Percentiles rank a stretch among this genome's conserved stretches.
These are phyloP conservation scores for Ophiosphaerella korrae DNA, from an alignment of 2,329 filamentous ascomycete species.

Conservation along the genomic window DNA sequence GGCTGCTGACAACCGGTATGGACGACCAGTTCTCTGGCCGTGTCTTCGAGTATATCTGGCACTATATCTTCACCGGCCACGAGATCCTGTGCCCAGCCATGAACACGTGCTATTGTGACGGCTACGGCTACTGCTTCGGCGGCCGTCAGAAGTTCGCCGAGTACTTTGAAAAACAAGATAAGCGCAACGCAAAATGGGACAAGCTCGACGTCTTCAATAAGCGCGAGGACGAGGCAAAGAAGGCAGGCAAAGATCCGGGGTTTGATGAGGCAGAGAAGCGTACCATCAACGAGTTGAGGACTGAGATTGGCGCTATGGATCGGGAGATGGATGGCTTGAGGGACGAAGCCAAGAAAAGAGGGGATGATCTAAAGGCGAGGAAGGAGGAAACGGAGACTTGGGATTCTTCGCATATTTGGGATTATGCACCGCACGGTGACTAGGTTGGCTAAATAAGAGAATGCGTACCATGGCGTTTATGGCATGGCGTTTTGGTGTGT, in stretches of 20 bases:
- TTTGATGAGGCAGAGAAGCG: constrained; percentile 27
- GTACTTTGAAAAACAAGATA: constrained; percentile 55
- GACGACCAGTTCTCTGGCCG: constrained; percentile 47
- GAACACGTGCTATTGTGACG: constrained; percentile 64
- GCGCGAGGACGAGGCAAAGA: constrained; percentile 41
- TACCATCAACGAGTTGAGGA: constrained; percentile 26
- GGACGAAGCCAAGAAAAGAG: constrained; percentile 40
- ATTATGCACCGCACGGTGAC: constrained; percentile 37
- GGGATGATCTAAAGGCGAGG: constrained; percentile 37
- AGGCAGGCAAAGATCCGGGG: constrained; percentile 28
- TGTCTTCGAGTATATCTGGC: constrained; percentile 49
- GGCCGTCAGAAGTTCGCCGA: constrained; percentile 55
- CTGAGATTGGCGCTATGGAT: constrained; percentile 30
- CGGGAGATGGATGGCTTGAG: constrained; percentile 32
- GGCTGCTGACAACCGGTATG: constrained; percentile 51
- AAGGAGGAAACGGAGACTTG: constrained; percentile 42
- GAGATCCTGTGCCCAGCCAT: constrained; percentile 47
- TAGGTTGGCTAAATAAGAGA: constrained; percentile 6
- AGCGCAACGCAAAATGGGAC: constrained; percentile 48
- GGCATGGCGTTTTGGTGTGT: constrained; percentile 15
- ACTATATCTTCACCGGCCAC: constrained; percentile 48
- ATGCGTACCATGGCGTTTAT: constrained; percentile 12
- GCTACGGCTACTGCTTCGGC: constrained; percentile 67
- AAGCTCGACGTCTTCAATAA: constrained; percentile 49
- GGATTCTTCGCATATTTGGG: constrained; percentile 43